These are phyloP conservation scores for Arachis hypogaea DNA, from an alignment of 306 rosid species.

Conservation along the genomic window DNA sequence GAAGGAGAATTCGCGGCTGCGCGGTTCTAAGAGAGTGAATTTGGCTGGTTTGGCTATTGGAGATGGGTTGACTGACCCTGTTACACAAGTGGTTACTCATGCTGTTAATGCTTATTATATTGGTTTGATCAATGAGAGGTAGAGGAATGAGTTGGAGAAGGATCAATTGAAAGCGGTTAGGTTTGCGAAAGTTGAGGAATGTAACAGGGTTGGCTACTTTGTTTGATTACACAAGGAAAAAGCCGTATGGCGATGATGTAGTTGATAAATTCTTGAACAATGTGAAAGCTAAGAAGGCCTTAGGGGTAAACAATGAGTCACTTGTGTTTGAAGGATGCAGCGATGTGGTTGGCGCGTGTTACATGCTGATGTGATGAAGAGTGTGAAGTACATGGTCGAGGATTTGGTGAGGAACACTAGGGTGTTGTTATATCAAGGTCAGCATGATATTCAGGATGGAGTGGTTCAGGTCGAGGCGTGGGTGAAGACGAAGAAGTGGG, in stretches of 20 bases:
- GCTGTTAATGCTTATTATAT: too few relatives aligned
- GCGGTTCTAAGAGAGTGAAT: too few relatives aligned
- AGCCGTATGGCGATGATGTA: conserved; percentile 30
- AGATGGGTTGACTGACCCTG: too few relatives aligned
- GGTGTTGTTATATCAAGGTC: conserved; percentile 67
- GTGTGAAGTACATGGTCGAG: conserved; percentile 63
- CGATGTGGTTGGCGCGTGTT: conserved; percentile 45
- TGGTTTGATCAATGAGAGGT: conserved; percentile 61
- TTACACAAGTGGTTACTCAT: too few relatives aligned
- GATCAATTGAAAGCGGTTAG: conserved; percentile 49
- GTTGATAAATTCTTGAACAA: conserved; percentile 46
- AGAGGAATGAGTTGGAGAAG: conserved; percentile 50
- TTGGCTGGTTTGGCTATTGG: too few relatives aligned
- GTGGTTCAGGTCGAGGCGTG: conserved; percentile 65
- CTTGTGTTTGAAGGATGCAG: conserved; percentile 50
- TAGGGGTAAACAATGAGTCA: conserved; percentile 49
- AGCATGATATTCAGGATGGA: conserved; percentile 57
- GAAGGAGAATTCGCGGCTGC: too few relatives aligned
- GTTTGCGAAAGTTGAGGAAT: conserved; percentile 37
- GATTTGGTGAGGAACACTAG: conserved; percentile 49
- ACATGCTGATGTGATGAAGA: conserved; percentile 67
- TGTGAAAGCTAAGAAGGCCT: conserved; percentile 41
- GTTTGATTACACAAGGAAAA: conserved; percentile 52
- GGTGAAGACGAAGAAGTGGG: conserved; percentile 78
- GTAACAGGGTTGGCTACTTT: conserved; percentile 72